Evolutionary conservation across 345 rosid genomes (phyloP), one percentile per base, ranked within the genome.

Genomic region (Eucalyptus coolabah): DNA sequence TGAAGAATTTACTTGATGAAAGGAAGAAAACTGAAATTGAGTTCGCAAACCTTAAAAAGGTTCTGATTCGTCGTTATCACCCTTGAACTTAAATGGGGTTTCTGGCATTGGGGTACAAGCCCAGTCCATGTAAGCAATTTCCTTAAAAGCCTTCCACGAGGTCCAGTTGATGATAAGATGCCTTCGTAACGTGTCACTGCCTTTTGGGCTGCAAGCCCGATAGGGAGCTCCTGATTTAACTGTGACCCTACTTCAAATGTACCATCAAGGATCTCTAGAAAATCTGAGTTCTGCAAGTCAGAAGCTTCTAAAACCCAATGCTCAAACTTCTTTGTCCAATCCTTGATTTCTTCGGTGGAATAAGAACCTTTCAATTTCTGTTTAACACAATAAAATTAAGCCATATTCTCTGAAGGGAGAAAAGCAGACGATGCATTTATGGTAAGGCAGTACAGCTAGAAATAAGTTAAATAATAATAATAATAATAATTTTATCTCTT

Each of bases 151-250:
- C 95, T 94, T 91, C 95, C 96, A 42, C 99, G 96, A 83, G 99
- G 99, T 91, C 99, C 99, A 92, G 93, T 93, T 50, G 97, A 94
- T 86, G 99, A 95, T 45, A 96, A 93, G 92, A 96, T 90, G 88
- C 98, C 98, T 92, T 96, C 96, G 89, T 96, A 98, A 81, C 97
- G 96, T 89, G 94, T 95, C 86, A 96, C 98, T 90, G 99, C 99
- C 90, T 93, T 98, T 94, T 96, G 97, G 90, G 99, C 99, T 82
- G 99, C 99, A 89, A 96, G 89, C 93, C 98, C 93, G 89, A 98
- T 95, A 53, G 98, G 99, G 88, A 98, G 98, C 47, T 95, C 96
- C 30, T 91, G 89, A 87, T 94, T 95, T 91, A 96, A 92, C 91
- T 92, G 91, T 87, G 94, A 93, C 63, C 93, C 95, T 42, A 86